Evolutionary conservation across 2,329 filamentous ascomycete genomes (phyloP).

Genomic region (Botrytis medusae): DNA sequence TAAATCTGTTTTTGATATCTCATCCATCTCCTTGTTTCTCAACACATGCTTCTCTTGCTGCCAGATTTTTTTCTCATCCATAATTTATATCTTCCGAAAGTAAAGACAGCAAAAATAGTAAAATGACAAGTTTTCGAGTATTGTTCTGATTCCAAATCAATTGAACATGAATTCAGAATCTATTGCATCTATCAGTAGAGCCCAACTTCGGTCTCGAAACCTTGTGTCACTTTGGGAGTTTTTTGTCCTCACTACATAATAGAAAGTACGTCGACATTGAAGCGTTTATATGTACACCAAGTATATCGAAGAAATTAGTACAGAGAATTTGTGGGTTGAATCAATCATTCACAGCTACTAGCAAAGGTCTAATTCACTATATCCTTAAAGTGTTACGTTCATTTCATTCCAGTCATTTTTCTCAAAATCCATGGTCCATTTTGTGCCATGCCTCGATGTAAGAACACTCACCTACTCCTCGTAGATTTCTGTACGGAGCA

Average conservation of each 20-base stretch:
- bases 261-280: background rate
- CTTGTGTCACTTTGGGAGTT: too few species aligned
- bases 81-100: rapidly evolving
- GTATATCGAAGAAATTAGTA: rapidly evolving
- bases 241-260: background rate
- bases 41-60: too few species aligned
- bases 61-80: too few species aligned
- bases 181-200: background rate
- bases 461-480: too few species aligned
- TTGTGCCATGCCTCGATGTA: background rate
- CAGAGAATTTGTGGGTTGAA: rapidly evolving
- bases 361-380: background rate
- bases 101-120: background rate
- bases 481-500: too few species aligned
- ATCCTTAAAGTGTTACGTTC: background rate
- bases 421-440: background rate
- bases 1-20: too few species aligned
- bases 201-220: background rate
- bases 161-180: too few species aligned
- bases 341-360: too few species aligned
- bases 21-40: too few species aligned
- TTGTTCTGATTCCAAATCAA: too few species aligned
- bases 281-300: background rate
- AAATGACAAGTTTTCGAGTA: too few species aligned
- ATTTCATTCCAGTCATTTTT: background rate